Conservation (phyloP, 1,139 yeast species). For the Sugiyamaella sp. region DNA sequence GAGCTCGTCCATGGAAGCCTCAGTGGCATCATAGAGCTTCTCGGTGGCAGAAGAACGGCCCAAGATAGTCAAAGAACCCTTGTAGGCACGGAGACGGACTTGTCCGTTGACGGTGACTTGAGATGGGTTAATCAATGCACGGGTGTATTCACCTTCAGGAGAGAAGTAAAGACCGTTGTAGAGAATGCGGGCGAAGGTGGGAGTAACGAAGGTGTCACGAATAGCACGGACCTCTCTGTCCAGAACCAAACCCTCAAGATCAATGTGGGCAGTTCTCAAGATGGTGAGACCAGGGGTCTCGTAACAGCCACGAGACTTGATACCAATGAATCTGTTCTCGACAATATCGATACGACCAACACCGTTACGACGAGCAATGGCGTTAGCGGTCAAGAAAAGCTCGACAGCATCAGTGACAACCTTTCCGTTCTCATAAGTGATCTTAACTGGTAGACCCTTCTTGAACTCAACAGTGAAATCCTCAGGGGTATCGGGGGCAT, state of each 20-base stretch:
- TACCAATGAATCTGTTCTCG: slow-evolving; percentile 97
- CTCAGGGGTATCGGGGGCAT: slow-evolving; percentile 94
- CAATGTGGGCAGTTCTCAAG: slow-evolving; percentile 91
- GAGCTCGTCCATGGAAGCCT: slow-evolving; percentile 98
- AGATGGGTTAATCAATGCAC: slow-evolving; percentile 91
- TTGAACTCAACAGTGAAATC: slow-evolving; percentile 78
- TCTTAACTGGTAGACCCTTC: slow-evolving; percentile 85
- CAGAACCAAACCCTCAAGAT: slow-evolving; percentile 92
- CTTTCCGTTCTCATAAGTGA: slow-evolving; percentile 64
- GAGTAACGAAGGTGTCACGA: slow-evolving; percentile 95
- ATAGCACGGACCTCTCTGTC: slow-evolving; percentile 97
- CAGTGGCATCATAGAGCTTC: slow-evolving; percentile 95
- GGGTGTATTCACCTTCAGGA: slow-evolving; percentile 96
- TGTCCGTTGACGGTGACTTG: slow-evolving; percentile 95
- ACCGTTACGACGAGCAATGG: slow-evolving; percentile 97
- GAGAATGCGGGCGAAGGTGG: slow-evolving; percentile 83
- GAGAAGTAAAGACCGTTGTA: slow-evolving; percentile 98
- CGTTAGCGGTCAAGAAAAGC: slow-evolving; percentile 87
- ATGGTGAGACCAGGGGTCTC: slow-evolving; percentile 98
- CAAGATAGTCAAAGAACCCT: slow-evolving; percentile 79
- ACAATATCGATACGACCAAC: slow-evolving; percentile 99
- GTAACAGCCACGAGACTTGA: slow-evolving; percentile 98
- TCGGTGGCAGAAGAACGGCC: slow-evolving; percentile 97
- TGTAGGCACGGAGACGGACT: slow-evolving; percentile 91
- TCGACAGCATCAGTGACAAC: slow-evolving; percentile 84